A percentile compares a stretch with the other conserved stretches of the same genome.
These are phyloP conservation scores for Diaporthe sp. DNA, from an alignment of 2,329 filamentous ascomycete species.

Conservation along the genomic window DNA sequence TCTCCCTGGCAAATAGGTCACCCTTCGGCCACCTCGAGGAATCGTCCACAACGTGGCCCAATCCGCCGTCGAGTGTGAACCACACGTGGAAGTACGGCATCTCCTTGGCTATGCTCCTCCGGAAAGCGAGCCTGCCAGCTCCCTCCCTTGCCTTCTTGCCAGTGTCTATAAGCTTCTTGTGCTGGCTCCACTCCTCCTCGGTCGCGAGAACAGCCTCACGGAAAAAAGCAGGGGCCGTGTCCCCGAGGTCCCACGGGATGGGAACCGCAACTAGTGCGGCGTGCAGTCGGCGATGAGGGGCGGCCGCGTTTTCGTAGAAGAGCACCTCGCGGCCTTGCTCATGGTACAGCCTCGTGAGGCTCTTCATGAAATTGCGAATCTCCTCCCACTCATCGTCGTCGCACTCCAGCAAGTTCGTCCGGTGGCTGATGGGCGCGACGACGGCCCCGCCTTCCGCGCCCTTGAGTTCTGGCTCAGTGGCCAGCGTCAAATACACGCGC, in stretches of 20 bases:
- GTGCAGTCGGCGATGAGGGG: constrained; percentile 81
- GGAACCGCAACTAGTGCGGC: constrained; percentile 89
- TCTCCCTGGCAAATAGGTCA: constrained; percentile 91
- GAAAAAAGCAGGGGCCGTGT: constrained; percentile 94
- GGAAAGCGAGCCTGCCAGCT: constrained; percentile 83
- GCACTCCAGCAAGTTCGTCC: constrained; percentile 92
- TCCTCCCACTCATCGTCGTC: constrained; percentile 99
- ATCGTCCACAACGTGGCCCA: constrained; percentile 94
- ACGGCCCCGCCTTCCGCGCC: constrained; percentile 79
- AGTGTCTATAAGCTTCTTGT: constrained; percentile 94
- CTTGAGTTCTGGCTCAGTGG: constrained; percentile 88
- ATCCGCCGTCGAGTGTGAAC: constrained; percentile 91
- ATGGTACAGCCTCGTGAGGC: constrained; percentile 91
- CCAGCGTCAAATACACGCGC: constrained; percentile 86
- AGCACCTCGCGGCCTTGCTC: constrained; percentile 91
- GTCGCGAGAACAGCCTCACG: constrained; percentile 88
- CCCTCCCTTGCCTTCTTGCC: constrained; percentile 72
- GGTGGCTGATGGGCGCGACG: constrained; percentile 89
- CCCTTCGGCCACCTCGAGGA: constrained; percentile 85
- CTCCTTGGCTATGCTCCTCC: constrained; percentile 86
- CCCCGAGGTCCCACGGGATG: constrained; percentile 90
- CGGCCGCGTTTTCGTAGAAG: constrained; percentile 97
- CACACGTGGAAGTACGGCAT: constrained; percentile 99
- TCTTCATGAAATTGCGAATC: constrained; percentile 99
- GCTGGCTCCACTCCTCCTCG: constrained; percentile 96